phyloP scores from a whole-genome alignment of 2,329 filamentous ascomycete genomes.

The Aspergillus transmontanensis region DNA sequence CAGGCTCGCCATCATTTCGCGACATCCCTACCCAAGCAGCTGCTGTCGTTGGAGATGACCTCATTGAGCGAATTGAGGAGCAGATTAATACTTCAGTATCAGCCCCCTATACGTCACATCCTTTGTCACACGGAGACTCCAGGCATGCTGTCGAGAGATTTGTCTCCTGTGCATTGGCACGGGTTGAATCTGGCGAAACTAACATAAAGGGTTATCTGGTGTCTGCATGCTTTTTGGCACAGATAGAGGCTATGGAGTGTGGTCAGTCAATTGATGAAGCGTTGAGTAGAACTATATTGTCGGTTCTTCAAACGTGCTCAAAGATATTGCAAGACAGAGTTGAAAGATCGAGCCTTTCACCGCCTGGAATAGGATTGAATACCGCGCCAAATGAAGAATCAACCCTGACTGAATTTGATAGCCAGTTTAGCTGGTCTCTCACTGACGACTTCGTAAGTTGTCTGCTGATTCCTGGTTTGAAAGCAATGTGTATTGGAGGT shows the following conservation, averaged over 20 bases:
- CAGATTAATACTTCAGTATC: not conserved
- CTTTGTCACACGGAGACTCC: not conserved
- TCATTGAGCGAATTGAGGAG: not conserved
- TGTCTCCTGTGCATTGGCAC: not conserved
- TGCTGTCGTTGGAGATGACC: not conserved
- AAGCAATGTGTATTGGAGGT: not conserved
- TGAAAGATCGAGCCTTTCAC: not conserved
- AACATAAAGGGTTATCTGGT: not conserved
- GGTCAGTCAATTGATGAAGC: not conserved
- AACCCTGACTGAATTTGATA: not conserved
- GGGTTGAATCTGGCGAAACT: not conserved
- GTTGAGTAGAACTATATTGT: not conserved
- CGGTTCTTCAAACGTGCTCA: not conserved
- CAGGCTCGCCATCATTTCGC: constrained; percentile 5
- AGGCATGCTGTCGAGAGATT: not conserved
- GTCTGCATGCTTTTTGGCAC: not conserved
- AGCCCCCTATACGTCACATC: not conserved
- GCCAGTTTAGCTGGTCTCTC: not conserved
- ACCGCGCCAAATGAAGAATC: not conserved
- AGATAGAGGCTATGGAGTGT: not conserved
- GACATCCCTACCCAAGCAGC: constrained; percentile 8
- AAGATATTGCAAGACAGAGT: not conserved
- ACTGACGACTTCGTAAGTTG: not conserved
- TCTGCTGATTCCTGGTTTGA: not conserved
- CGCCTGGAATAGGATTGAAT: not conserved